Conservation (phyloP, 106 monocot species). For the Gastrodia elata region DNA sequence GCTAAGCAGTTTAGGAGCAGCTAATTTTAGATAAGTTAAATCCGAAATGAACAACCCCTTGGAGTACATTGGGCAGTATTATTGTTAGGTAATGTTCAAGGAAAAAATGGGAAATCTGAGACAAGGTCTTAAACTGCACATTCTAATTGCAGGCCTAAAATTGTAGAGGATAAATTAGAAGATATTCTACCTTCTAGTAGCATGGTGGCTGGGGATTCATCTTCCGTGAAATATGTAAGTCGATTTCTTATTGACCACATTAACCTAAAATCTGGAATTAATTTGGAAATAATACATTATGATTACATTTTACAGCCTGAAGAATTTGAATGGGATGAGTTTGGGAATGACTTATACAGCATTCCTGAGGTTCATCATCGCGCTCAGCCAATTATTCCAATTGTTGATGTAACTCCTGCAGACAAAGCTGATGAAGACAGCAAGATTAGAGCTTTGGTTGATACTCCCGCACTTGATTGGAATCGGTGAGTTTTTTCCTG, state of each 20-base stretch:
- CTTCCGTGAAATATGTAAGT: slow-evolving; percentile 72
- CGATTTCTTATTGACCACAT: neutral
- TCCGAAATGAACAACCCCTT: too few species aligned
- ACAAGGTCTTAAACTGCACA: slow-evolving; percentile 8
- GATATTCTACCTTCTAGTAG: slow-evolving; percentile 34
- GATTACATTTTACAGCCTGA: slow-evolving; percentile 51
- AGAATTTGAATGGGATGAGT: slow-evolving; percentile 97
- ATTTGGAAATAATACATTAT: neutral
- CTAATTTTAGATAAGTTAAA: too few species aligned
- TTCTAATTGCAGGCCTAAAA: slow-evolving; percentile 61
- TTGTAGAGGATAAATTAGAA: slow-evolving; percentile 45
- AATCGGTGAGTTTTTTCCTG: slow-evolving; percentile 33
- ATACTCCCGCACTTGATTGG: slow-evolving; percentile 89
- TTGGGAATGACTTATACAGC: slow-evolving; percentile 91
- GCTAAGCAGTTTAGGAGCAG: too few species aligned
- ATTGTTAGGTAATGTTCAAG: neutral
- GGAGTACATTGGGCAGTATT: too few species aligned
- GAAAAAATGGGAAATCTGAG: neutral
- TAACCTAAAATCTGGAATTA: neutral
- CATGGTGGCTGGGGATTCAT: slow-evolving; percentile 39
- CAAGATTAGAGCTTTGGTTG: slow-evolving; percentile 83
- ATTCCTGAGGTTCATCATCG: slow-evolving; percentile 50
- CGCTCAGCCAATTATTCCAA: slow-evolving; percentile 35
- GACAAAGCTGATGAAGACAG: slow-evolving; percentile 78
- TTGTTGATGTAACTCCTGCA: slow-evolving; percentile 32